Percentiles rank a stretch among this genome's conserved stretches.
phyloP scores from a whole-genome alignment of 225 moss, liverwort and hornwort species.

The Physcomitrellopsis africana region DNA sequence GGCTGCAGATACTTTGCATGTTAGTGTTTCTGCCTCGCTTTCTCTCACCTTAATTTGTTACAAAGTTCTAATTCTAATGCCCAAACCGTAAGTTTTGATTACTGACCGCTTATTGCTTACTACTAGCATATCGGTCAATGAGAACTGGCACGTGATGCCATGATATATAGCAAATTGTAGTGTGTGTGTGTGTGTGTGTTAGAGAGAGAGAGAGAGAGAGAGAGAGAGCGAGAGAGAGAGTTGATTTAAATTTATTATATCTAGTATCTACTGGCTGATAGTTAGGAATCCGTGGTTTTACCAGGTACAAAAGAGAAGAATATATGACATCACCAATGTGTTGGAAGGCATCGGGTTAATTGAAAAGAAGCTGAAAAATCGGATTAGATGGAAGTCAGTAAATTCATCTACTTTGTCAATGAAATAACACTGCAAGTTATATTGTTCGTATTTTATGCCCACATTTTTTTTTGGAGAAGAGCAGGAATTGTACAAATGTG shows the following conservation, averaged over 20 bases:
- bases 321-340: conserved; percentile 91
- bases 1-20: conserved; percentile 79
- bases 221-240: too few species aligned
- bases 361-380: conserved; percentile 89
- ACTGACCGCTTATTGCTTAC: not conserved
- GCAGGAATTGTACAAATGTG: not conserved
- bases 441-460: not conserved
- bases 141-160: not conserved
- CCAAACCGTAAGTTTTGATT: not conserved
- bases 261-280: not conserved
- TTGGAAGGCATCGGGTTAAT: conserved; percentile 89
- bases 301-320: conserved; percentile 85
- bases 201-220: too few species aligned
- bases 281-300: not conserved
- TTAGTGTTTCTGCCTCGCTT: conserved; percentile 31
- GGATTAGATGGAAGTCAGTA: conserved; percentile 90
- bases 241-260: not conserved
- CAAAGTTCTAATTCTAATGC: not conserved
- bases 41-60: not conserved
- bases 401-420: not conserved
- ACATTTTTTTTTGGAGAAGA: not conserved
- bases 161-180: not conserved
- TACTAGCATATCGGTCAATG: not conserved
- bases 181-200: not conserved
- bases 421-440: too few species aligned